A percentile compares a stretch with the other conserved stretches of the same genome.
Evolutionary conservation across 2,329 filamentous ascomycete genomes (phyloP).

Genomic region (Colletotrichum limetticola): DNA sequence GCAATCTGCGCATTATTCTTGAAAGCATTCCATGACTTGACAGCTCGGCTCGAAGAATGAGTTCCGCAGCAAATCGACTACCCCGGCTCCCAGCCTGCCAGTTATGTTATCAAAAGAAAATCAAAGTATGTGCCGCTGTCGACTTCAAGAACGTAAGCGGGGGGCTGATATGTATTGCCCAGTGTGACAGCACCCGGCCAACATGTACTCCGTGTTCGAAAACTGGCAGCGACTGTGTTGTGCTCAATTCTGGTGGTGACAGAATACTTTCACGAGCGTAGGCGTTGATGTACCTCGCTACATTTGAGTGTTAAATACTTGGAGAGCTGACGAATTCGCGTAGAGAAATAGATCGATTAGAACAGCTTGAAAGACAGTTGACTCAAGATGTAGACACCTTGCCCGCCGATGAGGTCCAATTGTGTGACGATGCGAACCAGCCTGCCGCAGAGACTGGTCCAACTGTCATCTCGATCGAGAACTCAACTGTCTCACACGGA

Average conservation of each 20-base stretch:
- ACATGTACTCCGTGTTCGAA: conserved; percentile 43
- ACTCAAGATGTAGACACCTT: no score
- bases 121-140: conserved; percentile 15
- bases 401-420: no score
- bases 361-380: no score
- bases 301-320: no score
- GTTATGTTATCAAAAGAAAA: conserved; percentile 32
- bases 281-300: no score
- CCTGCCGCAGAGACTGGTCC: no score
- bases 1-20: no score
- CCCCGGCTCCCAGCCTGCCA: conserved; percentile 31
- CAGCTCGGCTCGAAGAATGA: conserved; percentile 5
- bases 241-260: conserved; percentile 39
- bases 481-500: no score
- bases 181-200: conserved; percentile 45
- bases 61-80: not conserved
- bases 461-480: no score
- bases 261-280: conserved; percentile 39
- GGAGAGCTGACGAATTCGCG: no score
- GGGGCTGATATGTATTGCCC: not conserved
- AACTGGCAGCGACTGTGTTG: conserved; percentile 41
- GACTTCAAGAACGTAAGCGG: not conserved
- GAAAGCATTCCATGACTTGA: not conserved
- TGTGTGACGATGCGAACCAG: no score
- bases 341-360: no score